Evolutionary conservation across 2,329 filamentous ascomycete species (phyloP).

Genomic region (Acephala macrosclerotiorum): DNA sequence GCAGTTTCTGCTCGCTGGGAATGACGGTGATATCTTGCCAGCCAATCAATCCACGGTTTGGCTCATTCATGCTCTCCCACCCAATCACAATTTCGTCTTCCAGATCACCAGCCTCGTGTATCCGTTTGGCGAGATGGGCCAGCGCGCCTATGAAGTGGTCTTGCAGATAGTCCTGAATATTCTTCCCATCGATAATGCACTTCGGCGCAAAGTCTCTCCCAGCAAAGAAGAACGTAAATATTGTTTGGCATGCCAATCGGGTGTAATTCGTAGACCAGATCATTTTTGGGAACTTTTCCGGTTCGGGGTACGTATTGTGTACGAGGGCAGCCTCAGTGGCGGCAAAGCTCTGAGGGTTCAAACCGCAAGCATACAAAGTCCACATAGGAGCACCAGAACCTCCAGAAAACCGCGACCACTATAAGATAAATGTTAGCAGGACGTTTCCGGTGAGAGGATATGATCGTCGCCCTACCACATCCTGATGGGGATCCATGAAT

Average conservation of each 20-base stretch:
- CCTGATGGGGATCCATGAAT: constrained; percentile 99
- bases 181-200: constrained; percentile 91
- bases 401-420: constrained; percentile 92
- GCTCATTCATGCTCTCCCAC: constrained; percentile 97
- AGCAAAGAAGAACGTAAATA: constrained; percentile 94
- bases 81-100: constrained; percentile 89
- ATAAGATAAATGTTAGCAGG: constrained; percentile 40
- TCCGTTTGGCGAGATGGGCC: constrained; percentile 80
- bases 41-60: constrained; percentile 86
- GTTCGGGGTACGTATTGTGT: constrained; percentile 90
- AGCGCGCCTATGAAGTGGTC: constrained; percentile 84
- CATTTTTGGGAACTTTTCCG: constrained; percentile 93
- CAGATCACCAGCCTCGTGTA: constrained; percentile 88
- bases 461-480: constrained; percentile 72
- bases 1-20: constrained; percentile 86
- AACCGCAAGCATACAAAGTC: constrained; percentile 93
- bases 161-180: constrained; percentile 96
- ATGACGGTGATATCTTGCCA: constrained; percentile 82
- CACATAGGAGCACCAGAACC: constrained; percentile 97
- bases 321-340: constrained; percentile 91
- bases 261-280: constrained; percentile 99
- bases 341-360: constrained; percentile 86
- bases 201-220: constrained; percentile 94
- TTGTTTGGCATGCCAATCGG: constrained; percentile 83
- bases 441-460: neutral